Evolutionary conservation across 2,329 filamentous ascomycete genomes (phyloP), one percentile per base, ranked within the genome.

Genomic region (Fusarium sambucinum): DNA sequence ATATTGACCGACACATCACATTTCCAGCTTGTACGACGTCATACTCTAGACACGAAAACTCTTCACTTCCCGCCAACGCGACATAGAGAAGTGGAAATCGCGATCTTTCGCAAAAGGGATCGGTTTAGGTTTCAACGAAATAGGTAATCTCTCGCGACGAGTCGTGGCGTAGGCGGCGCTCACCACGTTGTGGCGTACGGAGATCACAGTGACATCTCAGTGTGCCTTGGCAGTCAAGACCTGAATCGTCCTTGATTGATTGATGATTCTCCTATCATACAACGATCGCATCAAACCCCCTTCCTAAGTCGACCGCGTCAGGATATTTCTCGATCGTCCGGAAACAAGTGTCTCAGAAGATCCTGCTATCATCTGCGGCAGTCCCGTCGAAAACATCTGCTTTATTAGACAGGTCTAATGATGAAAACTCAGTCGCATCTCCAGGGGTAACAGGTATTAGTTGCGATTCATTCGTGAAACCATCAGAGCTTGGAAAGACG

Each of bases 111-210:
- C 25, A 52, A 48, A 59, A 32, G 19, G 32, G 45, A 68, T 60
- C 54, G 60, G 40, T 38, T 32, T 32, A 23, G 30, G 51, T 25
- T 51, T 17, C 35, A 37, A 44, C 65, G 32, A 61, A 68, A 68
- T 23, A 55, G 65, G 59, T 11, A 69, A 53, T 29, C 29, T 25
- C 33, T 33, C 37, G 46, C 45, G 37, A 29, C 3, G 46, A 51
- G 54, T 53, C 46, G 50, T 68, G 60, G 65, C 65, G 63, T 68
- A 59, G 63, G 64, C 33, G 64, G 64, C 63, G 58, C 37, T 55
- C n/a, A 38, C 54, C 52, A 51, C 30, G 45, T 47, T 51, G 58
- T 63, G 58, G 59, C 58, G 27, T 63, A 35, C 11, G 12, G 10
- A n/a, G 29, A 51, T 30, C 23, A 33, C 21, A 29, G 55, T 66